A percentile compares a stretch with the other conserved stretches of the same genome.
Conservation (phyloP, 495 filamentous ascomycete species). For the Penicillium coprophilum region DNA sequence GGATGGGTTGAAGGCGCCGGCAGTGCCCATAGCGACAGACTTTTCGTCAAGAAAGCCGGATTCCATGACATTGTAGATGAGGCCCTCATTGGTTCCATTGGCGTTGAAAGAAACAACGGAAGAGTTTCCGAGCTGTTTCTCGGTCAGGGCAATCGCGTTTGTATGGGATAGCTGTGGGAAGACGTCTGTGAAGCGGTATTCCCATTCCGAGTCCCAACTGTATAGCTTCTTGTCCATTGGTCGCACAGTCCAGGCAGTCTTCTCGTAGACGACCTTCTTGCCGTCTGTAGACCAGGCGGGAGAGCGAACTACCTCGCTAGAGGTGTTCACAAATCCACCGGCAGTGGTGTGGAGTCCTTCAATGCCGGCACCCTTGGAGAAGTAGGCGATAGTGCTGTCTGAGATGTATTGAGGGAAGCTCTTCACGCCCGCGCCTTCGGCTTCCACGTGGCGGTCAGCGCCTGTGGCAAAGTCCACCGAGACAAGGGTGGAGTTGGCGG, state of each 20-base stretch:
- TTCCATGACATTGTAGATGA: neutral
- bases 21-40: neutral
- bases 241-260: conserved; percentile 26
- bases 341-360: conserved; percentile 15
- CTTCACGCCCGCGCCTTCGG: conserved; percentile 22
- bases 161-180: conserved; percentile 29
- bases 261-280: conserved; percentile 32
- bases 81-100: neutral
- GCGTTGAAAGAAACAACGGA: conserved; percentile 14
- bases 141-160: conserved; percentile 20
- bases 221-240: conserved; percentile 30
- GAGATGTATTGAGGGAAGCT: conserved; percentile 28
- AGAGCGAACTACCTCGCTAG: conserved; percentile 17
- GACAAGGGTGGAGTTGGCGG: conserved; percentile 24
- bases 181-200: conserved; percentile 38
- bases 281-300: conserved; percentile 33
- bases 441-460: conserved; percentile 18
- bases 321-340: neutral
- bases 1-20: conserved; percentile 29
- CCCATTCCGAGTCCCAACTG: conserved; percentile 35
- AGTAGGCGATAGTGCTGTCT: conserved; percentile 23
- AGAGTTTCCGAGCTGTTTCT: conserved; percentile 34
- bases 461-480: conserved; percentile 27
- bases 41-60: neutral
- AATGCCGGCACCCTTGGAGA: conserved; percentile 18